Evolutionary conservation across 2,329 filamentous ascomycete genomes (phyloP).

Genomic region (Colletotrichum liaoningense): DNA sequence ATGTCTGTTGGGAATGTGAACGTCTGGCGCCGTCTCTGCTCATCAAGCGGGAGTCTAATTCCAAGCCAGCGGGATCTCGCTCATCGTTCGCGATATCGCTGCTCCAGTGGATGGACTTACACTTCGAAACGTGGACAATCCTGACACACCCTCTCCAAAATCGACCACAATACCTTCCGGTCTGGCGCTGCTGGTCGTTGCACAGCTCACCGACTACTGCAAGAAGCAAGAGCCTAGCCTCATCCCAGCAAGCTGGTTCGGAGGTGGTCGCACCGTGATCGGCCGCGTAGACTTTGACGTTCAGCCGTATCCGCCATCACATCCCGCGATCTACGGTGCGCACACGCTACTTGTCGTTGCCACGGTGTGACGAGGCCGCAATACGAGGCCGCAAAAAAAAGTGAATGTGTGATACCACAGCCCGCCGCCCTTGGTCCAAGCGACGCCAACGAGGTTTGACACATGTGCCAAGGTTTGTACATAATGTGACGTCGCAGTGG

Average conservation of each 20-base stretch:
- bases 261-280: constrained; percentile 21
- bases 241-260: constrained; percentile 24
- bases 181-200: not conserved
- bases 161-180: not conserved
- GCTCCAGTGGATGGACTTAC: not conserved
- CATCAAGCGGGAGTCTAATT: not conserved
- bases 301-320: constrained; percentile 18
- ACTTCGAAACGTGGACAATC: constrained; percentile 17
- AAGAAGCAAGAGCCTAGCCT: constrained; percentile 2
- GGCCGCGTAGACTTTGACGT: constrained; percentile 12
- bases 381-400: not conserved
- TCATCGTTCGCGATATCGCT: not conserved
- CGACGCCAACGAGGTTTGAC: constrained; percentile 12
- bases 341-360: constrained; percentile 9
- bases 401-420: not conserved
- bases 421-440: not conserved
- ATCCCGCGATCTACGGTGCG: constrained; percentile 18
- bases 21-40: not conserved
- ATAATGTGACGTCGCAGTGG: not conserved
- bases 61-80: not conserved
- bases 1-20: not conserved
- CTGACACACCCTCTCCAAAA: not conserved
- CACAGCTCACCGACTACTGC: constrained; percentile 1
- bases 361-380: constrained; percentile 1
- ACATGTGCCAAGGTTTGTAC: not conserved